Conservation (phyloP, 352 stramenopile species). For the Globisporangium cylindrosporum region DNA sequence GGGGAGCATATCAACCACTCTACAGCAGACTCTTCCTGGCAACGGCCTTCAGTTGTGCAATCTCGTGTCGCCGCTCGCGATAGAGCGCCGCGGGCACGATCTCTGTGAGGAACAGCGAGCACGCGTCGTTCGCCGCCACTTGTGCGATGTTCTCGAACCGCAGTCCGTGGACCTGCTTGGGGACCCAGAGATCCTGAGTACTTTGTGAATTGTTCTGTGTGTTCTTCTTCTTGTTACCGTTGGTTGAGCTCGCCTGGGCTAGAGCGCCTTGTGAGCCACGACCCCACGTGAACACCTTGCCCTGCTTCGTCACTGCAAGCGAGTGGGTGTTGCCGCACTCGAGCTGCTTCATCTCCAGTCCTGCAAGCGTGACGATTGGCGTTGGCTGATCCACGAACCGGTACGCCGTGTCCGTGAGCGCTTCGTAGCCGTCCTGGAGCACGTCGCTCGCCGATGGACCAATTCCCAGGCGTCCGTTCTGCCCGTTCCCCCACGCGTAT, state of each 20-base stretch:
- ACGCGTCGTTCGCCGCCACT: constrained; percentile 52
- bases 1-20: no score
- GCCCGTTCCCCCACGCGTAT: constrained; percentile 62
- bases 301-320: constrained; percentile 43
- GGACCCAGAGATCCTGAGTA: constrained; percentile 36
- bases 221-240: neutral
- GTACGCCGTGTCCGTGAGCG: constrained; percentile 64
- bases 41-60: constrained; percentile 41
- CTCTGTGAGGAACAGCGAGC: constrained; percentile 57
- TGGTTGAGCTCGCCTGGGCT: constrained; percentile 19
- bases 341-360: constrained; percentile 48
- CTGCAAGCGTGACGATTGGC: constrained; percentile 38
- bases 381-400: constrained; percentile 46
- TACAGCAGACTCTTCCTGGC: constrained; percentile 18
- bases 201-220: constrained; percentile 6
- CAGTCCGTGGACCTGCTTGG: constrained; percentile 39
- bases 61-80: constrained; percentile 39
- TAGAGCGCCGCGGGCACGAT: constrained; percentile 35
- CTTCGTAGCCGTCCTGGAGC: constrained; percentile 69
- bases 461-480: constrained; percentile 57
- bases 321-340: constrained; percentile 49
- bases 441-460: constrained; percentile 20
- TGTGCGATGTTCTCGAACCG: constrained; percentile 48
- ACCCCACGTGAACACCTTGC: constrained; percentile 64
- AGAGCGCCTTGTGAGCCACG: constrained; percentile 46